phyloP scores from a whole-genome alignment of 148 eudicot genomes.

The Amaranthus palmeri region DNA sequence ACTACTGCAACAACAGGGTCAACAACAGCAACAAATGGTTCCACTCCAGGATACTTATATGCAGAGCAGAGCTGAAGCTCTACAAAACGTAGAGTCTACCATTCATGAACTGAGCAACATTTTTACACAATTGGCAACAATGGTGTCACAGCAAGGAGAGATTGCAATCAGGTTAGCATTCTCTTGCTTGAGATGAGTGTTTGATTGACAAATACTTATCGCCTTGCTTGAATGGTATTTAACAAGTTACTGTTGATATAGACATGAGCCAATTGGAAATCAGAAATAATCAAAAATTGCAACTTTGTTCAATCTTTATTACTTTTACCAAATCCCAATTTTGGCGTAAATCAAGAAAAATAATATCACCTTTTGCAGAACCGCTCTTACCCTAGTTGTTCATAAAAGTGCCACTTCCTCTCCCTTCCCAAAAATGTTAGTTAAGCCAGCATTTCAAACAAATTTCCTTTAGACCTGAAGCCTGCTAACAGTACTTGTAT shows the following conservation, averaged over 20 bases:
- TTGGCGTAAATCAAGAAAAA: too few relatives aligned
- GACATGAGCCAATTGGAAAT: too few relatives aligned
- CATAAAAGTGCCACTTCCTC: too few relatives aligned
- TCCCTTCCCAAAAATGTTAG: too few relatives aligned
- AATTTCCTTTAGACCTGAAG: too few relatives aligned
- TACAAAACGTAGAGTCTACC: slow-evolving; percentile 79
- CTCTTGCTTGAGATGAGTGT: slow-evolving; percentile 1
- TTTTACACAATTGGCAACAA: slow-evolving; percentile 71
- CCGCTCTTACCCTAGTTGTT: too few relatives aligned
- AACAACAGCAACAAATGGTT: slow-evolving; percentile 69
- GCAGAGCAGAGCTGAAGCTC: slow-evolving; percentile 89
- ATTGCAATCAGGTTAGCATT: slow-evolving; percentile 62
- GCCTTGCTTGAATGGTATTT: not conserved
- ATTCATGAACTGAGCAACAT: slow-evolving; percentile 73
- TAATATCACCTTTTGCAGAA: too few relatives aligned
- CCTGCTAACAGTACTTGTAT: too few relatives aligned
- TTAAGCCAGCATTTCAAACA: too few relatives aligned
- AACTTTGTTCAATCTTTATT: too few relatives aligned
- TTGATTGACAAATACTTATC: not conserved
- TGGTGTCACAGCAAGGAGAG: slow-evolving; percentile 88
- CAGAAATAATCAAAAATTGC: too few relatives aligned
- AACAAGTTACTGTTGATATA: not conserved
- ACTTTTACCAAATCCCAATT: too few relatives aligned
- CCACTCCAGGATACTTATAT: slow-evolving; percentile 74
- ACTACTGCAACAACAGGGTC: slow-evolving; percentile 56